These are phyloP conservation scores for Globisporangium paroecandrum DNA, from an alignment of 352 stramenopile genomes.

Conservation along the genomic window DNA sequence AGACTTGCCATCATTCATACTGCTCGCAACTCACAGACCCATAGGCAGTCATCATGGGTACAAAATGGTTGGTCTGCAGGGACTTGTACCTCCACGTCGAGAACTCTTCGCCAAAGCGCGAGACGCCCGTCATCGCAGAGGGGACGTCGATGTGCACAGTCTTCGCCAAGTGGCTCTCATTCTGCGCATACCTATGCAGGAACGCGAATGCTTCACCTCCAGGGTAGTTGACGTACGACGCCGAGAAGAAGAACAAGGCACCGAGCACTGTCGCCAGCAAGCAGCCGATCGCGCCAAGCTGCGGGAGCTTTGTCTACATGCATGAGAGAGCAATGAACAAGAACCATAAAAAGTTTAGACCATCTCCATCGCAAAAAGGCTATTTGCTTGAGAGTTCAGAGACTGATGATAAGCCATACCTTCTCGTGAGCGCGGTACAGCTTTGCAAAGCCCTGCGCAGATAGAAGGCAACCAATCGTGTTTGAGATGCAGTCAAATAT, in stretches of 20 bases:
- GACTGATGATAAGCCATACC: conserved; percentile 21
- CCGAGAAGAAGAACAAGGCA: conserved; percentile 54
- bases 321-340: background rate
- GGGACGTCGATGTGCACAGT: conserved; percentile 91
- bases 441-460: conserved; percentile 55
- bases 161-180: conserved; percentile 28
- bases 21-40: too few species aligned
- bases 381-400: background rate
- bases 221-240: conserved; percentile 92
- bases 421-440: conserved; percentile 61
- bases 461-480: background rate
- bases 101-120: conserved; percentile 83
- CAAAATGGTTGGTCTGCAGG: too few species aligned
- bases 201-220: conserved; percentile 67
- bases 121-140: conserved; percentile 94
- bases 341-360: background rate
- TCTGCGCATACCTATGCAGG: conserved; percentile 47
- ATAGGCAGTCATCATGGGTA: too few species aligned
- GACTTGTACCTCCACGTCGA: conserved; percentile 50
- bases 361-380: background rate
- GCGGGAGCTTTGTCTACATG: conserved; percentile 39
- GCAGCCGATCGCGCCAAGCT: conserved; percentile 50
- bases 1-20: too few species aligned
- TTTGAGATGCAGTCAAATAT: background rate
- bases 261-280: conserved; percentile 44